Evolutionary conservation across 2,329 filamentous ascomycete genomes (phyloP).

Genomic region (Fusarium nelsonii): DNA sequence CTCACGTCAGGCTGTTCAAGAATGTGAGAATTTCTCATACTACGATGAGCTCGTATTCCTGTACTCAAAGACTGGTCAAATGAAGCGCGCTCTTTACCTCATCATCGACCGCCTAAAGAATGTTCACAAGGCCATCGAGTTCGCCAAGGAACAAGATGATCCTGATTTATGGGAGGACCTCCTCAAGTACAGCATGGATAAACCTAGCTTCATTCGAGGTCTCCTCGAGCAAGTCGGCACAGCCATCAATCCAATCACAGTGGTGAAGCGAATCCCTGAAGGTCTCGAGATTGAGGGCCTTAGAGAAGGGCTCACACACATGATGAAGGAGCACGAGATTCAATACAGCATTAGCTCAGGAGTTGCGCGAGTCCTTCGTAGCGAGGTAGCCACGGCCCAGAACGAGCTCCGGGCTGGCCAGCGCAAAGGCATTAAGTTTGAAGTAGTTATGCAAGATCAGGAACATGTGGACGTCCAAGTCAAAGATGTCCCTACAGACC

Average conservation of each 20-base stretch:
- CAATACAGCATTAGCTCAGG: slow-evolving; percentile 93
- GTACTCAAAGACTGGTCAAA: slow-evolving; percentile 94
- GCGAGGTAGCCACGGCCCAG: slow-evolving; percentile 89
- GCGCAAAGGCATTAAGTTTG: slow-evolving; percentile 88
- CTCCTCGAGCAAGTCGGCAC: slow-evolving; percentile 95
- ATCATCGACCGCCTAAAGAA: slow-evolving; percentile 95
- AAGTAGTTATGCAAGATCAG: slow-evolving; percentile 67
- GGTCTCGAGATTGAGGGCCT: slow-evolving; percentile 93
- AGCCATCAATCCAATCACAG: slow-evolving; percentile 88
- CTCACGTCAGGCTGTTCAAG: slow-evolving; percentile 68
- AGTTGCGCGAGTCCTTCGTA: slow-evolving; percentile 85
- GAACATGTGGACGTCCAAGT: slow-evolving; percentile 60
- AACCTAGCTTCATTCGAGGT: slow-evolving; percentile 92
- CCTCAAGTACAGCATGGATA: slow-evolving; percentile 96
- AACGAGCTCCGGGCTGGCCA: slow-evolving; percentile 82
- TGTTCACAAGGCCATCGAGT: slow-evolving; percentile 91
- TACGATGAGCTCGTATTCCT: slow-evolving; percentile 95
- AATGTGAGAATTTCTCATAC: slow-evolving; percentile 85
- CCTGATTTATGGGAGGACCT: slow-evolving; percentile 95
- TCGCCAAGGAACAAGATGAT: slow-evolving; percentile 93
- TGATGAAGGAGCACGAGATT: slow-evolving; percentile 96
- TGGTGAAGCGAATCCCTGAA: slow-evolving; percentile 91
- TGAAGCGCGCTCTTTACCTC: slow-evolving; percentile 88
- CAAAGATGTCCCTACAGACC: slow-evolving; percentile 55
- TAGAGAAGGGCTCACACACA: slow-evolving; percentile 86